Conservation (phyloP, 345 rosid species). For the Brassica nigra region DNA sequence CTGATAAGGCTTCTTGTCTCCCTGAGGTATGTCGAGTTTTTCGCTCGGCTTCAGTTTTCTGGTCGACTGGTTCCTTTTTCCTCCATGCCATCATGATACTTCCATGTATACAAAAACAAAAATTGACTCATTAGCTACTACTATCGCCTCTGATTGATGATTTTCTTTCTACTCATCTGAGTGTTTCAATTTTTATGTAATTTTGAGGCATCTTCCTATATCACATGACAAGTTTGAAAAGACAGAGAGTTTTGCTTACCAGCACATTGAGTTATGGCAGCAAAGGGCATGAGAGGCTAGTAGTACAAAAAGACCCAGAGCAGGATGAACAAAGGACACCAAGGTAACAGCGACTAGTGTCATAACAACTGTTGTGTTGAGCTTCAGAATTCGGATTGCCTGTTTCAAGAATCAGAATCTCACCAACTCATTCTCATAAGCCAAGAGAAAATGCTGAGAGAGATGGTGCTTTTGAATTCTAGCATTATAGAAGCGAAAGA, state of each 20-base stretch:
- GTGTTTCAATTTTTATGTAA: not conserved
- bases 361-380: constrained; percentile 56
- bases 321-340: constrained; percentile 81
- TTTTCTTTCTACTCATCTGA: not conserved
- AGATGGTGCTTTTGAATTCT: not conserved
- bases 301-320: constrained; percentile 75
- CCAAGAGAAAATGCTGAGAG: not conserved
- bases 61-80: constrained; percentile 53
- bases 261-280: constrained; percentile 80
- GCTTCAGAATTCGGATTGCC: constrained; percentile 70
- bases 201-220: not conserved
- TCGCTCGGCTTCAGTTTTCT: constrained; percentile 41
- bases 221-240: not conserved
- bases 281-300: constrained; percentile 62
- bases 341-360: constrained; percentile 58
- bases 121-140: constrained; percentile 27
- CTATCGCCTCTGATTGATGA: constrained; percentile 29
- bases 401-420: constrained; percentile 43
- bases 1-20: constrained; percentile 43
- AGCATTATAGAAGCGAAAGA: constrained; percentile 29
- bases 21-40: constrained; percentile 36
- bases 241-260: constrained; percentile 45
- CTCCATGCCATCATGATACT: constrained; percentile 71
- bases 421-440: constrained; percentile 5
- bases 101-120: constrained; percentile 39